Conservation (phyloP, 441 rosid genomes). For the Raphanus hybrid region DNA sequence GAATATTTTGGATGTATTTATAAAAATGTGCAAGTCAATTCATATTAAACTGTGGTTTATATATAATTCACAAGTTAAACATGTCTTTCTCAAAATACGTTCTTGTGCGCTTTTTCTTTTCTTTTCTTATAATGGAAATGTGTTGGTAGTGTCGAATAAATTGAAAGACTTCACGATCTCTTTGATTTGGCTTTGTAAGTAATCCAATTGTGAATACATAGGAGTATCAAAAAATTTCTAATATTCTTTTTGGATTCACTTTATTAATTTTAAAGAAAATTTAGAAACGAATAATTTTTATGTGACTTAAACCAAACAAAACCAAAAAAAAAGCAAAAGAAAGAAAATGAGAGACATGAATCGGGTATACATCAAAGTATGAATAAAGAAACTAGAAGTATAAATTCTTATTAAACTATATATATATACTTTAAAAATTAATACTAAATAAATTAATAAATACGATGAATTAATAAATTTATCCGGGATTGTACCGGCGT, state of each 20-base stretch:
- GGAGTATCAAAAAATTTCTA: background rate
- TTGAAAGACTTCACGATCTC: background rate
- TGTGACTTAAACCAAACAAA: background rate
- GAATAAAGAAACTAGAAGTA: background rate
- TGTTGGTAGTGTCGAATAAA: background rate
- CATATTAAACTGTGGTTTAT: background rate
- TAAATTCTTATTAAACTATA: background rate
- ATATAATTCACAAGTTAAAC: background rate
- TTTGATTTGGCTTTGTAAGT: background rate
- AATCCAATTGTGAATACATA: background rate
- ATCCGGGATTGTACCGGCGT: too few species aligned
- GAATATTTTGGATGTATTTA: background rate
- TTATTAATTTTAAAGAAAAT: background rate
- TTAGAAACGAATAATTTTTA: background rate
- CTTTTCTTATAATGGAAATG: background rate
- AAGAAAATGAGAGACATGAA: background rate
- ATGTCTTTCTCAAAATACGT: constrained; percentile 3
- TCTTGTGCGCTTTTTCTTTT: background rate
- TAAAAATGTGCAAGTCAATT: background rate
- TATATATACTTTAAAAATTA: too few species aligned
- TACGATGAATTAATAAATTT: too few species aligned
- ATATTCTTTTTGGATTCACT: background rate
- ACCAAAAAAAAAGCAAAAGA: background rate
- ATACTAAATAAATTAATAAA: too few species aligned
- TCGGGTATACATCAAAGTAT: background rate